Evolutionary conservation across 2,329 filamentous ascomycete genomes (phyloP), one percentile per base, ranked within the genome.

Genomic region (Trichoderma endophyticum): DNA sequence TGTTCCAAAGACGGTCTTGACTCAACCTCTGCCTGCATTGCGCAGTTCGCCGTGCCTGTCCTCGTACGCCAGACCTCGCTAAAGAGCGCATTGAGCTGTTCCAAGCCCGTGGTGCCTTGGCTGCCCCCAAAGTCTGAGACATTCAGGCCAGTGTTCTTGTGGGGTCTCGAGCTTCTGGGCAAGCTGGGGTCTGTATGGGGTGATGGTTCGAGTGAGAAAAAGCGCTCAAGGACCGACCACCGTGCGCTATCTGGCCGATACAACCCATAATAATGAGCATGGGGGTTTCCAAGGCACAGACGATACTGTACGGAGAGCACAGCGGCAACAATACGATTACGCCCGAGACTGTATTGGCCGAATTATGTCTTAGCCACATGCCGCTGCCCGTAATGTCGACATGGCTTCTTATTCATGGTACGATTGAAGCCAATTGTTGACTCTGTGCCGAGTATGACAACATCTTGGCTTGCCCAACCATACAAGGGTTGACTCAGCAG

Each of bases 181-280:
- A 36, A 36, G 34, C 34, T 60, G 57, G 67, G 67, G 57, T 69
- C 66, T 12, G 67, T 51, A 70, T 70, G 67, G 67, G 67, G 67
- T 70, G 39, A 61, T 69, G 67, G 66, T 62, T 70, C 67, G 67
- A 69, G 66, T n/a, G 57, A 61, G 21, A 62, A 70, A 70, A 70
- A 70, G 57, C 67, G 57, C 67, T 62, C 67, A 70, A 54, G 30
- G 63, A 30, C 48, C 62, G 56, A 69, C 36, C 26, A 61, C 66
- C 36, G 66, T 69, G 56, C 65, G 48, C 65, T 43, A 32, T 70
- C 39, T 36, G 65, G 67, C 57, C 67, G 21, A 61, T 39, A 36
- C 30, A 28, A 34, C 56, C 64, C 51, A 56, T 67, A n/a, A 5
- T 28, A n/a, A 43, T 4, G 39, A 43, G 30, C 54, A 68, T 68